phyloP scores from a whole-genome alignment of 1,284 basidiomycete species.

The Pseudozyma sp. region DNA sequence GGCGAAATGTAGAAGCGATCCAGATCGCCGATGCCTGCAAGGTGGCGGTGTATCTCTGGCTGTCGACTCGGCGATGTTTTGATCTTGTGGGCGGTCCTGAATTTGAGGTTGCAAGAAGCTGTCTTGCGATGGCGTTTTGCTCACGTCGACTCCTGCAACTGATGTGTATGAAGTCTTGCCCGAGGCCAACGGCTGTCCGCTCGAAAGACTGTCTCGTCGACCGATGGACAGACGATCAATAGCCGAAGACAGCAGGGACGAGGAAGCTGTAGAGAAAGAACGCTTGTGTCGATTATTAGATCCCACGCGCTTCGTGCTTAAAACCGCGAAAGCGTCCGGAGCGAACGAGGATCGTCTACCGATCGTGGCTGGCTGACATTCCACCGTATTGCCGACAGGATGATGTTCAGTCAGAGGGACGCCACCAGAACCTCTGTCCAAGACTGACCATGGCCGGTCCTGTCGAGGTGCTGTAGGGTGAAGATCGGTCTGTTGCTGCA shows the following conservation, averaged over 20 bases:
- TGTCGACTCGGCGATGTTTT: background rate
- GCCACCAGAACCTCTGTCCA: too few species aligned
- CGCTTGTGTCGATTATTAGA: conserved; percentile 13
- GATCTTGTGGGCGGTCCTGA: too few species aligned
- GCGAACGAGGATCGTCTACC: too few species aligned
- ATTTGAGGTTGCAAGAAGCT: too few species aligned
- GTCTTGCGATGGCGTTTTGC: background rate
- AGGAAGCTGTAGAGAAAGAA: conserved; percentile 25
- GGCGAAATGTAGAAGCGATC: conserved; percentile 24
- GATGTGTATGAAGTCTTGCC: background rate
- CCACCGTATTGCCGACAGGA: too few species aligned
- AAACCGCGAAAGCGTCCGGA: background rate
- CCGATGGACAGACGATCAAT: background rate
- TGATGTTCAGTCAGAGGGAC: too few species aligned
- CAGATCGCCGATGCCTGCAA: conserved; percentile 27
- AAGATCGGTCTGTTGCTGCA: background rate
- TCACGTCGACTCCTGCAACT: too few species aligned
- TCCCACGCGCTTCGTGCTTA: background rate
- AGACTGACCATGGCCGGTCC: too few species aligned
- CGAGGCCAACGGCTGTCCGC: conserved; percentile 9
- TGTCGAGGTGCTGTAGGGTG: background rate
- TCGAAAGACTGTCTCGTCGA: conserved; percentile 20
- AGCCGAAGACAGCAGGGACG: conserved; percentile 17
- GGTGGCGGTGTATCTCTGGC: background rate
- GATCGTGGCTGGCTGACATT: too few species aligned